Percentiles rank a stretch among this genome's conserved stretches.
phyloP scores from a whole-genome alignment of 768 basidiomycete genomes.

The Chalciporus chontae region DNA sequence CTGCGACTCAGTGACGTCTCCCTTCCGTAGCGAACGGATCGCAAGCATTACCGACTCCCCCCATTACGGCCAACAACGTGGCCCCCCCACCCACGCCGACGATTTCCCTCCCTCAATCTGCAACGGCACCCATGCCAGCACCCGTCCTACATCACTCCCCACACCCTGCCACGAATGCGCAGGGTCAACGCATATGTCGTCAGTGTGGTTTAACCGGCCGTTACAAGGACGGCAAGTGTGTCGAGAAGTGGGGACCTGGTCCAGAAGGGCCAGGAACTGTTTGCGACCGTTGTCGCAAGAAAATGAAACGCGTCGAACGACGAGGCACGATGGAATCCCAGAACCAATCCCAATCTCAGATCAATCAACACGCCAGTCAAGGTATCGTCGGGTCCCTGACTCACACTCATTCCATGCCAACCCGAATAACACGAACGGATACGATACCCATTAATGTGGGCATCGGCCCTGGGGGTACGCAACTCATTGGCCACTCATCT shows the following conservation, averaged over 20 bases:
- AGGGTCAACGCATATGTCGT: constrained; percentile 73
- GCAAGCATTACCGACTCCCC: constrained; percentile 14
- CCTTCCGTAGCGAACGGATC: constrained; percentile 19
- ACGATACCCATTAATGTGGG: constrained; percentile 30
- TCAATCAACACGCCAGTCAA: constrained; percentile 10
- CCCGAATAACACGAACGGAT: constrained; percentile 26
- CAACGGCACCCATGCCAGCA: neutral
- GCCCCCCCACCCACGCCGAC: constrained; percentile 18
- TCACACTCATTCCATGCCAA: constrained; percentile 21
- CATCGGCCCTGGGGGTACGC: constrained; percentile 24
- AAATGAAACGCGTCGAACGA: constrained; percentile 81
- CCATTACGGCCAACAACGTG: constrained; percentile 5
- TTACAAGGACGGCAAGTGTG: constrained; percentile 83
- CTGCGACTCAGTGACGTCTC: constrained; percentile 13
- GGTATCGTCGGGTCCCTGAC: constrained; percentile 1
- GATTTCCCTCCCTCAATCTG: constrained; percentile 6
- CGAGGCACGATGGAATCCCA: constrained; percentile 58
- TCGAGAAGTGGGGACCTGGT: constrained; percentile 86
- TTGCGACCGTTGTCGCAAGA: constrained; percentile 82
- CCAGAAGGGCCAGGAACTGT: constrained; percentile 82
- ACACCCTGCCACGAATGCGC: constrained; percentile 41
- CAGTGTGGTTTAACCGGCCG: constrained; percentile 71
- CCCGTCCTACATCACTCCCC: constrained; percentile 12
- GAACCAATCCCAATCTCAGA: constrained; percentile 21
- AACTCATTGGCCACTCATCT: constrained; percentile 21